Evolutionary conservation across 1,284 basidiomycete species (phyloP).

Genomic region (Agroathelia rolfsii): DNA sequence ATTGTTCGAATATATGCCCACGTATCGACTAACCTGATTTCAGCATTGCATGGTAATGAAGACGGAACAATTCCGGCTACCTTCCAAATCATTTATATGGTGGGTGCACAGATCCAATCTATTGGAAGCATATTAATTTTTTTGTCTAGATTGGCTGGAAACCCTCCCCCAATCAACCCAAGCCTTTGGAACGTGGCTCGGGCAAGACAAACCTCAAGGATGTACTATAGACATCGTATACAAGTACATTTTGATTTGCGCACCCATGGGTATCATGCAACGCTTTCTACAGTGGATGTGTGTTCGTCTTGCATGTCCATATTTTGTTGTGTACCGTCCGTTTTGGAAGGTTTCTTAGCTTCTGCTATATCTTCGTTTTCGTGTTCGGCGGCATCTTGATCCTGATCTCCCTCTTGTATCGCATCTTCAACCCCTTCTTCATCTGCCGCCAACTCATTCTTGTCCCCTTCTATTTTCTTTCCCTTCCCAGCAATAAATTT

Average conservation of each 20-base stretch:
- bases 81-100: constrained; percentile 93
- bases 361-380: too few relatives aligned
- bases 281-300: too few relatives aligned
- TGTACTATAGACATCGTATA: constrained; percentile 40
- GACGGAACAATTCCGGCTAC: constrained; percentile 88
- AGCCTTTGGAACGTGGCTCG: constrained; percentile 79
- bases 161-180: constrained; percentile 75
- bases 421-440: constrained; percentile 14
- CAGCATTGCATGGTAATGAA: constrained; percentile 62
- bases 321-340: too few relatives aligned
- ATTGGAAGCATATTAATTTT: constrained; percentile 5
- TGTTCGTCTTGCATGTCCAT: too few relatives aligned
- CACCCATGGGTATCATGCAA: too few relatives aligned
- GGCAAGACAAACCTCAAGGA: constrained; percentile 79
- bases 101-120: constrained; percentile 23
- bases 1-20: constrained; percentile 1
- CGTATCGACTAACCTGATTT: constrained; percentile 4
- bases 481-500: constrained; percentile 59
- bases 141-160: constrained; percentile 92
- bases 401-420: constrained; percentile 13
- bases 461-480: constrained; percentile 13
- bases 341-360: too few relatives aligned
- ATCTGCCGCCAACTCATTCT: constrained; percentile 14
- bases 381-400: not conserved
- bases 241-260: constrained; percentile 7